Evolutionary conservation across 2,329 filamentous ascomycete genomes (phyloP).

Genomic region (Penicillium sp.): DNA sequence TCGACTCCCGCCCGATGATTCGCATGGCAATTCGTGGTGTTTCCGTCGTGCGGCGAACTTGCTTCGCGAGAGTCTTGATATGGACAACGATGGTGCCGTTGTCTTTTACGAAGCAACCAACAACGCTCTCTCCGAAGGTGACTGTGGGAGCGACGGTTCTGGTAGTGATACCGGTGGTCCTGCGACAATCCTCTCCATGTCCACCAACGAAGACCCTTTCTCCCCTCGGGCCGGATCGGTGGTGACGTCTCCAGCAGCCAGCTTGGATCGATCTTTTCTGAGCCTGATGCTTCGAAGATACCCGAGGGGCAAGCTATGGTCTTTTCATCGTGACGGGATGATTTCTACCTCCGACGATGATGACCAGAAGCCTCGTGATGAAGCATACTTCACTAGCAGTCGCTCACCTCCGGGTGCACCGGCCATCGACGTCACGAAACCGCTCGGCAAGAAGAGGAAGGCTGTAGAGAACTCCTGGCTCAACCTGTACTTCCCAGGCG

Average conservation of each 20-base stretch:
- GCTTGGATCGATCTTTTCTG: constrained; percentile 35
- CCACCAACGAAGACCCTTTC: constrained; percentile 40
- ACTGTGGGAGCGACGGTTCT: constrained; percentile 34
- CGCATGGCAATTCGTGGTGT: constrained; percentile 43
- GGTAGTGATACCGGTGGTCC: constrained; percentile 27
- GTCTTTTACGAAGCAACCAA: constrained; percentile 38
- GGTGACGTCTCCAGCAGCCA: constrained; percentile 31
- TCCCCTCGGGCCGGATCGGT: constrained; percentile 33
- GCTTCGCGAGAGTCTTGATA: constrained; percentile 50
- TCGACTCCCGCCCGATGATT: constrained; percentile 33
- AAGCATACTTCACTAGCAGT: constrained; percentile 4
- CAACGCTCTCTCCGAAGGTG: constrained; percentile 28
- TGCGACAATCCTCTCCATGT: constrained; percentile 37
- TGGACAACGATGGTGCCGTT: constrained; percentile 51
- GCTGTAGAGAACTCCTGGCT: constrained; percentile 42
- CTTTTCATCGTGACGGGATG: constrained; percentile 47
- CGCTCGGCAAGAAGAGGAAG: constrained; percentile 31
- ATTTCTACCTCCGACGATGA: constrained; percentile 51
- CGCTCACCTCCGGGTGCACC: constrained; percentile 8
- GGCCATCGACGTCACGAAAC: constrained; percentile 21
- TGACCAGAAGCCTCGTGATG: constrained; percentile 31
- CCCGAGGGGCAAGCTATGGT: constrained; percentile 51
- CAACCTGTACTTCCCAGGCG: constrained; percentile 49
- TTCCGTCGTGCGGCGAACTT: constrained; percentile 53
- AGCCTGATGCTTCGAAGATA: constrained; percentile 46